Conservation (phyloP, 2,329 filamentous ascomycete genomes). For the Huntiella savannae region DNA sequence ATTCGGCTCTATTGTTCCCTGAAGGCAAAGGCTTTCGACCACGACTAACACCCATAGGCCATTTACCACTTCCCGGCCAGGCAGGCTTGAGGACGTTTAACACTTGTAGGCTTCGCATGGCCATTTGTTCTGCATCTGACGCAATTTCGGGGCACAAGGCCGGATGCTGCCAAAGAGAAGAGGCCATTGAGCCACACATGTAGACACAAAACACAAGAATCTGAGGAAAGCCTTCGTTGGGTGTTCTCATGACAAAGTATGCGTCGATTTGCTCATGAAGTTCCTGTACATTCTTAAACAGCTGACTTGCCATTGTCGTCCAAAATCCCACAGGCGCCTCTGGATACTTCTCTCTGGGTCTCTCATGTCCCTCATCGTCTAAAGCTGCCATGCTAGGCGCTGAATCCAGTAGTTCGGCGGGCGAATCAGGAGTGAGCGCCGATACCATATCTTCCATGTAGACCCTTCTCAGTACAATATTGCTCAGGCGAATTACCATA, state of each 20-base stretch:
- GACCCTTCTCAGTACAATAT: conserved; percentile 20
- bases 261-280: conserved; percentile 21
- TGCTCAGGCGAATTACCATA: conserved; percentile 20
- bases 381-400: conserved; percentile 10
- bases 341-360: conserved; percentile 2
- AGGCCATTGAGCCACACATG: conserved; percentile 21
- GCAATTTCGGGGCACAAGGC: conserved; percentile 16
- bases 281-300: conserved; percentile 20
- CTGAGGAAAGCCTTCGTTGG: conserved; percentile 18
- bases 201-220: conserved; percentile 24
- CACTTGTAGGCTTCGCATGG: conserved; percentile 14
- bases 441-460: conserved; percentile 18
- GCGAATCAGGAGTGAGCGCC: conserved; percentile 9
- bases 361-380: conserved; percentile 6
- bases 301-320: conserved; percentile 16
- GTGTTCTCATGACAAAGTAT: conserved; percentile 16
- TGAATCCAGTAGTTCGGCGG: not conserved
- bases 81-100: conserved; percentile 15
- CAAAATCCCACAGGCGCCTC: conserved; percentile 16
- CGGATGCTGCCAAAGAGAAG: conserved; percentile 17
- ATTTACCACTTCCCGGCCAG: conserved; percentile 15
- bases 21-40: too few relatives aligned
- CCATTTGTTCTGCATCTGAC: conserved; percentile 15
- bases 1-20: too few relatives aligned
- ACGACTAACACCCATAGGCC: conserved; percentile 11